Evolutionary conservation across 2,329 filamentous ascomycete genomes (phyloP).

Genomic region (Calonectria naviculata): DNA sequence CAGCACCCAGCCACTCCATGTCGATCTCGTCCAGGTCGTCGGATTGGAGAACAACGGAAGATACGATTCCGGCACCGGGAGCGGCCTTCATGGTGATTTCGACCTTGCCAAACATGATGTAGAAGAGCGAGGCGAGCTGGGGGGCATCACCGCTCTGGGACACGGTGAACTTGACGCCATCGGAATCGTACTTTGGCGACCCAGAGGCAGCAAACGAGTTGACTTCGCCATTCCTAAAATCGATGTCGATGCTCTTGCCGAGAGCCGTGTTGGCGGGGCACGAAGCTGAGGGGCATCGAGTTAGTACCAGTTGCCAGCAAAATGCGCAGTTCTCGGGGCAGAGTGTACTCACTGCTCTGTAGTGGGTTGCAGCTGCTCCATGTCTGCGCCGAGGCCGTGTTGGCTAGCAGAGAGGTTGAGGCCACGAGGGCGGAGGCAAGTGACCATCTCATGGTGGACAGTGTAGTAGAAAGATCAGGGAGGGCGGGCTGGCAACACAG

Average conservation of each 20-base stretch:
- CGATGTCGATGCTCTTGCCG: slow-evolving; percentile 83
- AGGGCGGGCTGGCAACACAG: not conserved
- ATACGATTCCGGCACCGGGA: slow-evolving; percentile 91
- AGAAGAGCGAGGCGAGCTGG: slow-evolving; percentile 89
- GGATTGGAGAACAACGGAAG: slow-evolving; percentile 89
- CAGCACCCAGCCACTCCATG: slow-evolving; percentile 92
- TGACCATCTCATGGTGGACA: slow-evolving; percentile 38
- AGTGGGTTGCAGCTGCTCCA: slow-evolving; percentile 55
- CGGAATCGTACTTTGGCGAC: slow-evolving; percentile 76
- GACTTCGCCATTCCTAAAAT: slow-evolving; percentile 83
- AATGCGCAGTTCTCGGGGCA: not conserved
- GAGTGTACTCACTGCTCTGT: slow-evolving; percentile 43
- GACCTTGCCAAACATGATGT: slow-evolving; percentile 98
- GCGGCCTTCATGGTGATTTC: slow-evolving; percentile 88
- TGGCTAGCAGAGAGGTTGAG: slow-evolving; percentile 36
- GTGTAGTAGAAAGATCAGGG: not conserved
- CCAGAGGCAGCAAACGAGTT: slow-evolving; percentile 81
- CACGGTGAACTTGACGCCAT: slow-evolving; percentile 87
- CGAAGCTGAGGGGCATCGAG: slow-evolving; percentile 49
- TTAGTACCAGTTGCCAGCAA: slow-evolving; percentile 12
- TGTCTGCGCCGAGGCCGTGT: slow-evolving; percentile 49
- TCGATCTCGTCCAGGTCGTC: slow-evolving; percentile 97
- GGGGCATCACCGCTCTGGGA: slow-evolving; percentile 83
- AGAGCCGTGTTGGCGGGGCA: slow-evolving; percentile 85
- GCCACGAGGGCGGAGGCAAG: slow-evolving; percentile 28